Base-by-base conservation (phyloP, 805 yeast genomes). In the Candida nemodendra region DNA sequence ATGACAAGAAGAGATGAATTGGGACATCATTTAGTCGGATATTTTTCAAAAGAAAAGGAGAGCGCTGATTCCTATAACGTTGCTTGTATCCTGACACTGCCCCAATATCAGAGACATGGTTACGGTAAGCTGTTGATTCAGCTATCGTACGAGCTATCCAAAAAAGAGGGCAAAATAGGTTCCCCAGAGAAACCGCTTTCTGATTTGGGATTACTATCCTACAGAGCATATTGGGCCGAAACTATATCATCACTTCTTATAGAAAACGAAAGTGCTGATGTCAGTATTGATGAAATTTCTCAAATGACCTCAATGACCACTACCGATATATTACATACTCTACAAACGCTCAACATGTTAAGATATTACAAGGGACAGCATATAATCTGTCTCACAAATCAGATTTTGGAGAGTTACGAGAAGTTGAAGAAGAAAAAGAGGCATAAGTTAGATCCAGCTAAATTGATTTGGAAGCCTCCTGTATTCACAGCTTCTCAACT, bases 161-260 rank as follows among this genome's bases (percentile, higher is more conserved):
- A 83, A 54, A 83, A 80, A 36, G 99, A 93, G 56, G 80, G 83
- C 36, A 93, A 93, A 59, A 78, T 81, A 3, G 99, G 99, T 1
- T 88, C 96, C 0, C 99, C 99, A 0, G 99, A 93, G 64, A 93
- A 93, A 57, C 99, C 99, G 3, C 69, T 93, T 16, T 86, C 96
- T 0, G 99, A 93, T 71, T 71, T 93, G 56, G 99, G 99, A 27
- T 70, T 93, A 22, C 71, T 93, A 19, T 85, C 96, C 4, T 93
- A 93, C 56, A 79, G 99, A 61, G 96, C 97, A 0, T 93, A 76
- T 58, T 93, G 99, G 99, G 80, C 97, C 0, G 98, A 93, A 53
- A 81, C 91, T 0, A 70, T 93, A 42, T 80, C 89, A 9, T 79
- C 78, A 36, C 58, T 88, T 19, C 66, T 93, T 26, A 81, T 83